Conservation (phyloP, 805 yeast species). For the Wickerhamiella alocasiicola region DNA sequence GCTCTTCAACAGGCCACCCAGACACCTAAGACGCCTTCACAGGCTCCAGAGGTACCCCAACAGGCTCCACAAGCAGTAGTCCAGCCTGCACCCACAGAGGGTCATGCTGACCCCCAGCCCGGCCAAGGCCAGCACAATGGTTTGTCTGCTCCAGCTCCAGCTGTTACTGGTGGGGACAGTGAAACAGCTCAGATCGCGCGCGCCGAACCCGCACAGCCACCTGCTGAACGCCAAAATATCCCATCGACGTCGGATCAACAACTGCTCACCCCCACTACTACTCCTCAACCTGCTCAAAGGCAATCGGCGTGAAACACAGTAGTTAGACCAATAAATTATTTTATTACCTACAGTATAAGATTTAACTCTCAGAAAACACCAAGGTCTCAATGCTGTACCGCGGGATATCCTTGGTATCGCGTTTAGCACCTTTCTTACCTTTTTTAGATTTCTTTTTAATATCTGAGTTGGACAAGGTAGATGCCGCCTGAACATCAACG, state of each 20-base stretch:
- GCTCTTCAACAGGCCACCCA: too few species aligned
- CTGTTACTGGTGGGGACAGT: not conserved
- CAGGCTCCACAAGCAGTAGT: too few species aligned
- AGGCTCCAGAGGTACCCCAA: too few species aligned
- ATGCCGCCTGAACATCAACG: slow-evolving; percentile 15
- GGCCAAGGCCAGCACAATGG: too few species aligned
- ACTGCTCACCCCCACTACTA: not conserved
- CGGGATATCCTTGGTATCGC: slow-evolving; percentile 17
- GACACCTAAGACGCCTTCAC: too few species aligned
- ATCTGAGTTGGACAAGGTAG: slow-evolving; percentile 17
- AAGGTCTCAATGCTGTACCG: slow-evolving; percentile 27
- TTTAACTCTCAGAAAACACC: slow-evolving; percentile 7
- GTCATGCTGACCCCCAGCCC: too few species aligned
- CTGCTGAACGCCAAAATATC: too few species aligned
- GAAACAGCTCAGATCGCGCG: not conserved
- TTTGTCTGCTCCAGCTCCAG: too few species aligned
- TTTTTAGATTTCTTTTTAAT: slow-evolving; percentile 19
- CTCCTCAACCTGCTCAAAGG: not conserved
- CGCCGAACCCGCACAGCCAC: not conserved
- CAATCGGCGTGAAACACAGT: not conserved
- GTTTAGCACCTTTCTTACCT: slow-evolving; percentile 8
- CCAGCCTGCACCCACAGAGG: too few species aligned
- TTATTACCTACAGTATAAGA: not conserved
- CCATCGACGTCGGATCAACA: not conserved
- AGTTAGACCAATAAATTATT: not conserved